phyloP scores from a whole-genome alignment of 2,329 filamentous ascomycete genomes.

The Xylariomycetidae sp. region DNA sequence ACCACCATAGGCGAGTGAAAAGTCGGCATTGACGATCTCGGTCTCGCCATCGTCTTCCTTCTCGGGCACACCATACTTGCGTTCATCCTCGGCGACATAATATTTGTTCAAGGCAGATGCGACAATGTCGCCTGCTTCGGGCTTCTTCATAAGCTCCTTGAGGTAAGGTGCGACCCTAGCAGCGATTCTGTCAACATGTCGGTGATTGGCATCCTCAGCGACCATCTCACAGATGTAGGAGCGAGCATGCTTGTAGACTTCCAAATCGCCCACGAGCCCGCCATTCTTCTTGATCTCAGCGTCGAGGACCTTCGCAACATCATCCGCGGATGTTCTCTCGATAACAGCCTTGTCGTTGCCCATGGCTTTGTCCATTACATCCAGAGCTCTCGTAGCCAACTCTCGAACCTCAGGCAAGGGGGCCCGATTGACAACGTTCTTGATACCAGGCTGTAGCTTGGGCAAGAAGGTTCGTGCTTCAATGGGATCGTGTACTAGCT shows the following conservation, averaged over 20 bases:
- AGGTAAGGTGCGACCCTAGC: constrained; percentile 71
- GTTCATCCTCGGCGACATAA: constrained; percentile 79
- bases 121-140: constrained; percentile 57
- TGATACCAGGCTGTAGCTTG: constrained; percentile 89
- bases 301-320: constrained; percentile 71
- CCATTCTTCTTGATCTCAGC: constrained; percentile 68
- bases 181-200: constrained; percentile 69
- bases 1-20: constrained; percentile 94
- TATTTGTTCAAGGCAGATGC: constrained; percentile 70
- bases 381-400: constrained; percentile 74
- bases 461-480: constrained; percentile 94
- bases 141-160: constrained; percentile 59
- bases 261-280: constrained; percentile 56
- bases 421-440: constrained; percentile 79
- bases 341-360: constrained; percentile 61
- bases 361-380: constrained; percentile 94
- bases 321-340: constrained; percentile 63
- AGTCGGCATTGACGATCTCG: constrained; percentile 96
- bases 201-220: constrained; percentile 80
- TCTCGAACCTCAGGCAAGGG: constrained; percentile 94
- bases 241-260: constrained; percentile 64
- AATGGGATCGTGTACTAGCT: constrained; percentile 90
- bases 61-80: constrained; percentile 77
- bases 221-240: constrained; percentile 80
- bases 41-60: constrained; percentile 88